Evolutionary conservation across 305 asterid species (phyloP).

Genomic region (Fraxinus velutina): DNA sequence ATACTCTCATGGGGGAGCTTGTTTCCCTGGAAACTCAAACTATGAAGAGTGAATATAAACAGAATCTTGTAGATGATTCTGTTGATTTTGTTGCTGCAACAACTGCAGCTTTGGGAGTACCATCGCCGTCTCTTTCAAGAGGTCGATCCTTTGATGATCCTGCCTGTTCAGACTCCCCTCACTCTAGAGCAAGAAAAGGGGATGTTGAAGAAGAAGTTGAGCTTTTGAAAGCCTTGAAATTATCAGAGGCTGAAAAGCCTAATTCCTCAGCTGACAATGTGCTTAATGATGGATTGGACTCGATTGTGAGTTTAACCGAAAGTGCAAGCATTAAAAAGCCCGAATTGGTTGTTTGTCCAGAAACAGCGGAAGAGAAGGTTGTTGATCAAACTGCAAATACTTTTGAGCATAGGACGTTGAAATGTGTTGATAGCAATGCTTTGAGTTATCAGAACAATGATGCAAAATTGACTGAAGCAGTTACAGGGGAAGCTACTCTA

Average conservation of each 20-base stretch:
- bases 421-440: conserved; percentile 27
- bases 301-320: conserved; percentile 29
- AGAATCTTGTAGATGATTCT: conserved; percentile 50
- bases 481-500: conserved; percentile 33
- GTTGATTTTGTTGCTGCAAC: conserved; percentile 98
- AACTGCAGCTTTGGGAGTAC: conserved; percentile 89
- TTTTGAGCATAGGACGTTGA: conserved; percentile 17
- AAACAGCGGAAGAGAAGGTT: conserved; percentile 31
- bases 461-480: conserved; percentile 33
- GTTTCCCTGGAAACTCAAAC: conserved; percentile 66
- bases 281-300: conserved; percentile 24
- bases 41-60: conserved; percentile 41
- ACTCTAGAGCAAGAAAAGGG: conserved; percentile 52
- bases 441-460: conserved; percentile 26
- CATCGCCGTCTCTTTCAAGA: conserved; percentile 87
- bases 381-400: conserved; percentile 26
- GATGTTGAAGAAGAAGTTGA: conserved; percentile 83
- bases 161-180: conserved; percentile 32
- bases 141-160: conserved; percentile 72
- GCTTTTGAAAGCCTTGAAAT: conserved; percentile 52
- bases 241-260: conserved; percentile 51
- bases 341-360: conserved; percentile 30
- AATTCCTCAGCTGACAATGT: conserved; percentile 29
- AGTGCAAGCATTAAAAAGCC: conserved; percentile 28
- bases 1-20: conserved; percentile 85